Base-by-base conservation (phyloP, 768 basidiomycete species). In the Podaxis pistillaris region DNA sequence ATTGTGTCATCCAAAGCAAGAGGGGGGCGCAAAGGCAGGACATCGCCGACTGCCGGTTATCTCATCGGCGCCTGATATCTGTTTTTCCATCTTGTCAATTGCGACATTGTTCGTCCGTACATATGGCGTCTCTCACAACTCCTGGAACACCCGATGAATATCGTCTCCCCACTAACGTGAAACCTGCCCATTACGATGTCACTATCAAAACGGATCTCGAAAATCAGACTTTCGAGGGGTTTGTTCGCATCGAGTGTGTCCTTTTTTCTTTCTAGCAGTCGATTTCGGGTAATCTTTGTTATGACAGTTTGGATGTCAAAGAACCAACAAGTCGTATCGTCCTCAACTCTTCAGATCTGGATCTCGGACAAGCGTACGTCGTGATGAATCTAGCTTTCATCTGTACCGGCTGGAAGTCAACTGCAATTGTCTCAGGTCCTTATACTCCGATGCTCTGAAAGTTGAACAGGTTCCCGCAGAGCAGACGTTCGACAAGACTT, bases 131-230 rank as follows among this genome's bases (percentile, higher is more conserved):
- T 24, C 58, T 69, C 49, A 56, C 67, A 19, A 38, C 66, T 8
- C 60, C 69, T 56, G 64, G 63, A 22, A 60, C 68, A 9, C 67
- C 72, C 12, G 72, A 78, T 67, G 71, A 79, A 60, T 84, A 84
- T 68, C 86, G 91, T 67, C 83, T 93, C 58, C 90, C 90, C 19
- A 79, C 80, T 0, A 76, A 86, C 65, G 83, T 90, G 58, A 85
- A 81, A 68, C 88, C 92, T 12, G 81, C 74, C 6, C 91, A 94
- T 71, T 96, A 95, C 73, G 88, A 91, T 67, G 70, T 94, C 55
- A 86, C 85, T 51, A 76, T 95, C 71, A 86, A 84, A 69, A 95
- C 93, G 2, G 93, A 98, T 75, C 84, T 98, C 57, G 82, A 89
- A 60, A 81, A 80, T n/a, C 81, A 86, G 63, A 82, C 76, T 9